phyloP scores from a whole-genome alignment of 768 basidiomycete species.

The Saitozyma podzolica region DNA sequence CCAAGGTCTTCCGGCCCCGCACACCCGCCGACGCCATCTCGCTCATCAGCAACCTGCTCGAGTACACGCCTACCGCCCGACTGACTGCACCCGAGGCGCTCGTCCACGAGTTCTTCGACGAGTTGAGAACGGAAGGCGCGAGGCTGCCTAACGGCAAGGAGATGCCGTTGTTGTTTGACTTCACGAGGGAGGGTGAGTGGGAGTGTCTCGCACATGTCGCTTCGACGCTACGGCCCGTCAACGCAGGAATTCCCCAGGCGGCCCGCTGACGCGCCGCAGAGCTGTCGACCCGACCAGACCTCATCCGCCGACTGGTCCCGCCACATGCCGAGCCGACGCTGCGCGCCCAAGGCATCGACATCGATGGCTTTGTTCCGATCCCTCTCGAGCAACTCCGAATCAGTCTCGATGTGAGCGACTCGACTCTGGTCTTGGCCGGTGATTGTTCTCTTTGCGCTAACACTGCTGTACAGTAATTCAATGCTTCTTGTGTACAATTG shows the following conservation, averaged over 20 bases:
- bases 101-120: slow-evolving; percentile 83
- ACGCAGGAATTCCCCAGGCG: neutral
- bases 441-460: too few species aligned
- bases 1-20: slow-evolving; percentile 98
- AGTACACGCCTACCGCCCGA: slow-evolving; percentile 95
- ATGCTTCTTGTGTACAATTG: too few species aligned
- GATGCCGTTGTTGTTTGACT: slow-evolving; percentile 91
- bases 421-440: too few species aligned
- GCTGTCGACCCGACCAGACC: slow-evolving; percentile 91
- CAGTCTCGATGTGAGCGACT: slow-evolving; percentile 66
- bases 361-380: slow-evolving; percentile 94
- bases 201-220: neutral
- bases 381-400: slow-evolving; percentile 93
- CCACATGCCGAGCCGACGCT: slow-evolving; percentile 86
- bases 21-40: slow-evolving; percentile 96
- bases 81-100: slow-evolving; percentile 68
- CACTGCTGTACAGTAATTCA: too few species aligned
- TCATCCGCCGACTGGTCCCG: slow-evolving; percentile 89
- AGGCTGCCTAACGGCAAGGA: slow-evolving; percentile 97
- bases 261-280: slow-evolving; percentile 57
- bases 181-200: slow-evolving; percentile 85
- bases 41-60: slow-evolving; percentile 87
- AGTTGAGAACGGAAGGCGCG: slow-evolving; percentile 82
- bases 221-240: slow-evolving; percentile 8
- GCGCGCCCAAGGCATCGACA: slow-evolving; percentile 75